A percentile compares a stretch with the other conserved stretches of the same genome.
Conservation (phyloP, 2,329 filamentous ascomycete genomes). For the Claviceps humidiphila region DNA sequence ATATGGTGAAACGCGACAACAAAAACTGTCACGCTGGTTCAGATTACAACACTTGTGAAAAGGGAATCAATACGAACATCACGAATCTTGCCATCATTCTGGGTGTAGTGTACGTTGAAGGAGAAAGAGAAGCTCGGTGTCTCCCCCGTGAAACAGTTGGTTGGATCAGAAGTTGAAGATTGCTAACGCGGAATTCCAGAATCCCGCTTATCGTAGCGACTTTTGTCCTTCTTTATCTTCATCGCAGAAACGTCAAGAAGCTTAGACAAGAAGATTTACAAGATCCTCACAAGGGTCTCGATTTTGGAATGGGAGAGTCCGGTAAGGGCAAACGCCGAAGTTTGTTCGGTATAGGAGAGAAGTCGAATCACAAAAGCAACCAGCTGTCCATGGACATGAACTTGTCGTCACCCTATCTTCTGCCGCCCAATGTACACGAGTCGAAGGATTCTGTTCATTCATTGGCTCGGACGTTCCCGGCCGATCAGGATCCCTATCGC, state of each 20-base stretch:
- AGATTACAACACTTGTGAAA: constrained; percentile 39
- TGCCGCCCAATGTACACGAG: constrained; percentile 67
- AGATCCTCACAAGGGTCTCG: constrained; percentile 80
- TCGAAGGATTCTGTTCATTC: constrained; percentile 82
- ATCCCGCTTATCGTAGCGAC: constrained; percentile 60
- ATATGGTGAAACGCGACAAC: constrained; percentile 2
- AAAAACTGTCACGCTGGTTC: constrained; percentile 6
- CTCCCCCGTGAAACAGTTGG: not conserved
- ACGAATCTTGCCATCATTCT: constrained; percentile 54
- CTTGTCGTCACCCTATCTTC: constrained; percentile 75
- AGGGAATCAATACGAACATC: constrained; percentile 39
- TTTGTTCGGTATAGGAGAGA: constrained; percentile 43
- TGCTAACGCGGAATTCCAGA: constrained; percentile 29
- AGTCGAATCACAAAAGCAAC: constrained; percentile 30
- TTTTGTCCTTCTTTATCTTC: constrained; percentile 59
- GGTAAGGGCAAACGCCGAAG: constrained; percentile 23
- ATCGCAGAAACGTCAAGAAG: constrained; percentile 63
- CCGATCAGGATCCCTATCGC: constrained; percentile 76
- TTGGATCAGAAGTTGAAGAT: not conserved
- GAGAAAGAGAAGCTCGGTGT: not conserved
- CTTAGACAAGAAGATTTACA: constrained; percentile 64
- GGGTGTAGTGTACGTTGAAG: constrained; percentile 51
- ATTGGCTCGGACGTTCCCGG: constrained; percentile 60
- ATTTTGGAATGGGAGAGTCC: constrained; percentile 67
- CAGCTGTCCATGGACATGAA: constrained; percentile 63